These are phyloP conservation scores for Fusarium musae DNA, from an alignment of 2,329 filamentous ascomycete genomes.

Conservation along the genomic window DNA sequence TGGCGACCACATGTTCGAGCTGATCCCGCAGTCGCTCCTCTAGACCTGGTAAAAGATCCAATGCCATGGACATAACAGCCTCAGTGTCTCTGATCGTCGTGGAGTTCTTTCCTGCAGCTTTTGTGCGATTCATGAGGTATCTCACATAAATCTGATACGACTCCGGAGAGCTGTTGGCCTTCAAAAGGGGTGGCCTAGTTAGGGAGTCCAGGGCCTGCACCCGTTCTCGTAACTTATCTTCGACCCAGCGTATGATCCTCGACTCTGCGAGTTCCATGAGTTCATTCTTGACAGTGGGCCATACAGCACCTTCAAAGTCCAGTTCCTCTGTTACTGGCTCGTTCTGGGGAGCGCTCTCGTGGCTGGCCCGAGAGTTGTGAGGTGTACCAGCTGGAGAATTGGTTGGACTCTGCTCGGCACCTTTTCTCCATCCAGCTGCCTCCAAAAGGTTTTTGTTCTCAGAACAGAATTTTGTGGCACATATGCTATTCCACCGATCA, in stretches of 20 bases:
- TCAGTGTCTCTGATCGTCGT: not conserved
- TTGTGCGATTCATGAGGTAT: not conserved
- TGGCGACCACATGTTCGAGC: not conserved
- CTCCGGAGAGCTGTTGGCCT: not conserved
- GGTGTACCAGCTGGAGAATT: too few relatives aligned
- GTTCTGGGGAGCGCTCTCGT: rapidly evolving
- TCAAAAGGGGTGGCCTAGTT: not conserved
- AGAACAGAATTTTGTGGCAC: not conserved
- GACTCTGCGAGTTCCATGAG: not conserved
- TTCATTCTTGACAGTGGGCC: not conserved
- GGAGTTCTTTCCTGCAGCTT: not conserved
- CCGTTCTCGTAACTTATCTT: too few relatives aligned
- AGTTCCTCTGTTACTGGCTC: rapidly evolving
- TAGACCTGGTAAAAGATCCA: not conserved
- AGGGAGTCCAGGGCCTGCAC: not conserved
- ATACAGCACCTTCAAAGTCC: not conserved
- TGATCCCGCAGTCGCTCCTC: not conserved
- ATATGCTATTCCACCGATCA: rapidly evolving
- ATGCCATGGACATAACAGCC: not conserved
- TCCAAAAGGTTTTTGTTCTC: rapidly evolving
- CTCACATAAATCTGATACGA: not conserved
- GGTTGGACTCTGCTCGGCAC: too few relatives aligned
- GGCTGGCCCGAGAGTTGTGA: not conserved
- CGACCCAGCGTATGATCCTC: not conserved
- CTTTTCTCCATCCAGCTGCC: not conserved